Conservation (phyloP, 192 early-diverging fungal genomes). For the Backusella liffmaniae region DNA sequence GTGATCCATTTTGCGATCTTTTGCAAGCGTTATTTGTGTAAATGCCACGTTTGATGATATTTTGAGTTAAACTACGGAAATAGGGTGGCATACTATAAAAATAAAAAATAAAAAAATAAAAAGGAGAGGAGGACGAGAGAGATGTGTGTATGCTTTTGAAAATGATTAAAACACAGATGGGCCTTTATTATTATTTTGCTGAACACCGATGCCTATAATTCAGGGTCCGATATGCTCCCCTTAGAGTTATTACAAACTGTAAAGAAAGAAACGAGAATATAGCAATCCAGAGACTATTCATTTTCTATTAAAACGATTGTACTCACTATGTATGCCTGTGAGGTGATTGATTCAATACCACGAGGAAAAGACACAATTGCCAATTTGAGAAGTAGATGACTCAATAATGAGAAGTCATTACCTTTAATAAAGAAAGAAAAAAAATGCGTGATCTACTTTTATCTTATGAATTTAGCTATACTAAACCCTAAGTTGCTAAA, state of each 20-base stretch:
- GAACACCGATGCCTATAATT: background rate
- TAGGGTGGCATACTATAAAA: background rate
- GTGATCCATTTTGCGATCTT: constrained; percentile 13
- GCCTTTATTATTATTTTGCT: background rate
- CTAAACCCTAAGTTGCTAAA: no score
- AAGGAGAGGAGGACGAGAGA: background rate
- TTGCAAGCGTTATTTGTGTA: background rate
- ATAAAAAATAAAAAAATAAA: background rate
- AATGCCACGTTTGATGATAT: background rate
- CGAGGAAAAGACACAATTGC: background rate
- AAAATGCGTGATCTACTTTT: no score
- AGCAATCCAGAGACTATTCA: background rate
- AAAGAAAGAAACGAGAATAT: background rate
- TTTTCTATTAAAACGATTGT: background rate
- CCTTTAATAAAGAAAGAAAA: background rate
- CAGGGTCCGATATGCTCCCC: background rate
- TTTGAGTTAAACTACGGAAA: background rate
- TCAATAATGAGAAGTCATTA: background rate
- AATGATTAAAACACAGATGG: background rate
- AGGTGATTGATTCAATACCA: background rate
- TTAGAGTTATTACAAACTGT: background rate
- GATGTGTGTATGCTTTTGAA: background rate
- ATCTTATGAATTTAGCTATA: no score
- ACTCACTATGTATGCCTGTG: background rate
- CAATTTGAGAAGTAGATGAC: background rate